Percentiles rank a stretch among this genome's conserved stretches.
These are phyloP conservation scores for Umbellularia californica DNA, from an alignment of 164 flowering plant genomes.

Conservation along the genomic window DNA sequence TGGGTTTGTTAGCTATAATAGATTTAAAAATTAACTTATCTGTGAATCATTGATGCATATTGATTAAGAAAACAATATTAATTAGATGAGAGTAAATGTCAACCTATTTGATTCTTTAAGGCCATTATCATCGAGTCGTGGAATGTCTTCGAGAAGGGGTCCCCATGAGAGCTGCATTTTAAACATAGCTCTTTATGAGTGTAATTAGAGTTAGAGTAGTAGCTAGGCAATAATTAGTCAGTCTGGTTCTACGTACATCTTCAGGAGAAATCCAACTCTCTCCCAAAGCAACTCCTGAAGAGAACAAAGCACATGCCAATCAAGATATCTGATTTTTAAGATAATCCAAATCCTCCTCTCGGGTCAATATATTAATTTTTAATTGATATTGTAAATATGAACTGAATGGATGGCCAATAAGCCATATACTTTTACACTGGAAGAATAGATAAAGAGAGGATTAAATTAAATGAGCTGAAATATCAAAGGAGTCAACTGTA, in stretches of 20 bases:
- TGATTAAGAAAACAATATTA: neutral
- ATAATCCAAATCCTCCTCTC: neutral
- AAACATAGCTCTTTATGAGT: neutral
- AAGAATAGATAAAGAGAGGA: neutral
- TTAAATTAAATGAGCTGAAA: neutral
- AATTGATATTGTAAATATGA: neutral
- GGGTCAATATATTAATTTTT: neutral
- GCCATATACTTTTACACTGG: neutral
- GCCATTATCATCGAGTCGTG: slow-evolving; percentile 66
- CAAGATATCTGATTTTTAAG: neutral
- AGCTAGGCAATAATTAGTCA: neutral
- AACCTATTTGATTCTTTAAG: slow-evolving; percentile 48
- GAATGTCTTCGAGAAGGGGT: slow-evolving; percentile 76
- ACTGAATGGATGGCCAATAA: neutral
- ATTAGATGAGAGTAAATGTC: neutral
- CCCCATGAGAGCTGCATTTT: slow-evolving; percentile 79
- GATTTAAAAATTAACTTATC: neutral
- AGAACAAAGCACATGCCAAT: neutral
- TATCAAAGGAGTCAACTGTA: neutral
- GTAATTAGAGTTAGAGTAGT: too few species aligned
- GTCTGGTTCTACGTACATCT: slow-evolving; percentile 48
- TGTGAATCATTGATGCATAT: neutral
- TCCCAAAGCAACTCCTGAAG: slow-evolving; percentile 74
- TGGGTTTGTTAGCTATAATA: slow-evolving; percentile 1
- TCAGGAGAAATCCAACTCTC: slow-evolving; percentile 97